Percentiles rank a stretch among this genome's conserved stretches.
Evolutionary conservation across 306 rosid genomes (phyloP).

Genomic region (Boehmeria nivea): DNA sequence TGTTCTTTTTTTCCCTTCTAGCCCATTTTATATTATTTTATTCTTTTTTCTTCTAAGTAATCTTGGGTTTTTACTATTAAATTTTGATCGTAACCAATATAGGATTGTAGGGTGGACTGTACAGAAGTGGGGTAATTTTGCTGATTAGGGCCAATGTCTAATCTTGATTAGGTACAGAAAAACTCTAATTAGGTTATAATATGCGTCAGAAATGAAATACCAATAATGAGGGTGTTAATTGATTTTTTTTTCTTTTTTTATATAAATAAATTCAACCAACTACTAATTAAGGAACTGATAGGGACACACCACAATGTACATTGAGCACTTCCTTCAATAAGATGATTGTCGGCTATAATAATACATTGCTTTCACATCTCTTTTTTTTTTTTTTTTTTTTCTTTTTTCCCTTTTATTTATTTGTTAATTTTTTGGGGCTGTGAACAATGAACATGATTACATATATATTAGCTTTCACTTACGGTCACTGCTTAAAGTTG

Average conservation of each 20-base stretch:
- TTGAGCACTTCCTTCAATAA: conserved; percentile 21
- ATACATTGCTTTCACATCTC: not conserved
- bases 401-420: not conserved
- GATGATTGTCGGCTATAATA: conserved; percentile 13
- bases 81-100: too few species aligned
- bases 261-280: conserved; percentile 8
- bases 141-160: conserved; percentile 9
- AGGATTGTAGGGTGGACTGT: not conserved
- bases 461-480: conserved; percentile 13
- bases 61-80: not conserved
- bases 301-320: conserved; percentile 13
- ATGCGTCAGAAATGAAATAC: not conserved
- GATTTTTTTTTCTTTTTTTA: not conserved
- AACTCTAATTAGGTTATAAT: not conserved
- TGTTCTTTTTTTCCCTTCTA: not conserved
- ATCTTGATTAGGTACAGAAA: conserved; percentile 22
- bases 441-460: not conserved
- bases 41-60: not conserved
- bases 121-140: not conserved
- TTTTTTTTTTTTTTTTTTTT: not conserved
- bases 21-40: too few species aligned
- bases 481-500: conserved; percentile 11
- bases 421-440: not conserved
- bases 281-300: conserved; percentile 16
- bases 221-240: not conserved